A percentile compares a stretch with the other conserved stretches of the same genome.
Evolutionary conservation across 2,329 filamentous ascomycete genomes (phyloP).

Genomic region (Gyromitra esculenta): DNA sequence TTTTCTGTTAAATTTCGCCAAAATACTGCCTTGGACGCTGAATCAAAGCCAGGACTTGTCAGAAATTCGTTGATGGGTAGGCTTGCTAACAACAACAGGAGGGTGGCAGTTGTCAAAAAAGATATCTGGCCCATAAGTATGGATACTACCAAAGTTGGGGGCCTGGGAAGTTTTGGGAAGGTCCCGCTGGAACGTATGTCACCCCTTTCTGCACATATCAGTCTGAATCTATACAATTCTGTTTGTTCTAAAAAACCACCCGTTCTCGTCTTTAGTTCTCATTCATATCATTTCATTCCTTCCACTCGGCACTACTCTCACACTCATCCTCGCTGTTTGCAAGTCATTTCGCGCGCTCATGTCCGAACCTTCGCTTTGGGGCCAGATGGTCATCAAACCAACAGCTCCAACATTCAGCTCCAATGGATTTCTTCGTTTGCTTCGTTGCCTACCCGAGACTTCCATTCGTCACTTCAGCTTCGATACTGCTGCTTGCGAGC

Average conservation of each 20-base stretch:
- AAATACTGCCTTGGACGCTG: slow-evolving; percentile 4
- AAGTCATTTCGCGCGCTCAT: slow-evolving; percentile 48
- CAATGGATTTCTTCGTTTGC: slow-evolving; percentile 46
- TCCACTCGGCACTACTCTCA: slow-evolving; percentile 31
- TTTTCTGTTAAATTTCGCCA: neutral
- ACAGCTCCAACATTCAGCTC: slow-evolving; percentile 27
- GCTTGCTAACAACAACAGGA: slow-evolving; percentile 17
- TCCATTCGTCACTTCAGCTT: slow-evolving; percentile 48
- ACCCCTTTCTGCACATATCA: too few species aligned
- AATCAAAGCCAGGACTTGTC: slow-evolving; percentile 31
- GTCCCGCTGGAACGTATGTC: slow-evolving; percentile 33
- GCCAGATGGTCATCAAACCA: slow-evolving; percentile 35
- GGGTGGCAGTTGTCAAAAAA: slow-evolving; percentile 7
- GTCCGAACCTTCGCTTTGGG: slow-evolving; percentile 43
- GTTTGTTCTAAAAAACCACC: neutral
- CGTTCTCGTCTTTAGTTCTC: slow-evolving; percentile 18
- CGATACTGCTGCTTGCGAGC: slow-evolving; percentile 34
- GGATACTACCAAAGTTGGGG: slow-evolving; percentile 11
- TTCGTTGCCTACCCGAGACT: slow-evolving; percentile 45
- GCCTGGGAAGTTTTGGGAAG: slow-evolving; percentile 29
- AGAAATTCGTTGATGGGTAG: slow-evolving; percentile 27
- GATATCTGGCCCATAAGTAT: slow-evolving; percentile 39
- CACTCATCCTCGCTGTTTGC: slow-evolving; percentile 45
- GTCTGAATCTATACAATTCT: neutral
- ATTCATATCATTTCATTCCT: slow-evolving; percentile 47